Evolutionary conservation across 352 stramenopile species (phyloP).

Genomic region (Globisporangium yorkense): DNA sequence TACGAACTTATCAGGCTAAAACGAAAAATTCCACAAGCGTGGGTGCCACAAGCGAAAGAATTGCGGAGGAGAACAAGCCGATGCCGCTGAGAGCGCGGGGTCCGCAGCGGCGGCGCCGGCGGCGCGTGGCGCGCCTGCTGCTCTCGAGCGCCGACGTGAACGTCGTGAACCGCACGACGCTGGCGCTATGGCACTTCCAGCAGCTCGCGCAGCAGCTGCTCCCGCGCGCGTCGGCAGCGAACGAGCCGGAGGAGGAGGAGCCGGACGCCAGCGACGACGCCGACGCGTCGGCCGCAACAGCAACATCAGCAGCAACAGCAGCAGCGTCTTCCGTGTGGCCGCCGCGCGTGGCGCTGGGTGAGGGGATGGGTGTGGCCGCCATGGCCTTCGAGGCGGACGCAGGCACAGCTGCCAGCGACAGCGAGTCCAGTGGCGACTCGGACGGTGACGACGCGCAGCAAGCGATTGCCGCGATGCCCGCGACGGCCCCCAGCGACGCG

Average conservation of each 20-base stretch:
- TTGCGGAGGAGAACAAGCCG: not conserved
- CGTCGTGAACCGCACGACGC: constrained; percentile 64
- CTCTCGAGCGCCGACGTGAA: constrained; percentile 54
- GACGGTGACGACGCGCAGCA: constrained; percentile 5
- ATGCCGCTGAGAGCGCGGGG: not conserved
- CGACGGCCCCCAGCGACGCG: not conserved
- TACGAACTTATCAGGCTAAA: no score
- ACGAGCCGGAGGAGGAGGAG: constrained; percentile 5
- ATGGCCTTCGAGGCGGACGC: constrained; percentile 22
- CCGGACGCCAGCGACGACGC: constrained; percentile 4
- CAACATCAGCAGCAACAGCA: constrained; percentile 2
- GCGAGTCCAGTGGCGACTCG: constrained; percentile 4
- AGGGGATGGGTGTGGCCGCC: constrained; percentile 68
- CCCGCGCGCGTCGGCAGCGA: constrained; percentile 8
- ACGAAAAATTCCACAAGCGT: no score
- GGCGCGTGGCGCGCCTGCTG: constrained; percentile 44
- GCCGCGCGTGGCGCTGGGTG: constrained; percentile 35
- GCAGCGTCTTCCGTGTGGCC: not conserved
- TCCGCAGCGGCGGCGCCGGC: constrained; percentile 4
- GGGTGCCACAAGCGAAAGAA: not conserved
- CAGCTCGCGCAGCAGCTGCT: constrained; percentile 52
- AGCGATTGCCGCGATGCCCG: not conserved
- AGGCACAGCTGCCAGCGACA: constrained; percentile 7
- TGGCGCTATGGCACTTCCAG: constrained; percentile 80
- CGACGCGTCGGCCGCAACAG: not conserved